Conservation (phyloP, 1,139 yeast species). For the Diutina siamensis region DNA sequence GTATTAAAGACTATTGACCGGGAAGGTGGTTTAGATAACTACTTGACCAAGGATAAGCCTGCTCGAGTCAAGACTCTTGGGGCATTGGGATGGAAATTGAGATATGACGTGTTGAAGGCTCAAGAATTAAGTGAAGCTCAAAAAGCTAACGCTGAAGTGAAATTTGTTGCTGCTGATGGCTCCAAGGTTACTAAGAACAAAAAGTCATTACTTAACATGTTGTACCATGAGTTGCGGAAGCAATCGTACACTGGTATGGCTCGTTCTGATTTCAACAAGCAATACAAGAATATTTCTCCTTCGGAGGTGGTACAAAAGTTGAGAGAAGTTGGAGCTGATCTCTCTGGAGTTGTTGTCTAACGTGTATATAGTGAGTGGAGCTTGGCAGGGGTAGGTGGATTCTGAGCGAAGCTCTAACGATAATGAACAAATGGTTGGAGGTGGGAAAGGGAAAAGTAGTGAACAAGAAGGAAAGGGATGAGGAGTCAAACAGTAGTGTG, state of each 20-base stretch:
- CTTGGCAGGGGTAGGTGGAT: too few species aligned
- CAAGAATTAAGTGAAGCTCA: slow-evolving; percentile 16
- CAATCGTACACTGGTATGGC: not conserved
- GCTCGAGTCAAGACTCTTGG: slow-evolving; percentile 91
- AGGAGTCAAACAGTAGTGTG: too few species aligned
- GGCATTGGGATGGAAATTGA: slow-evolving; percentile 79
- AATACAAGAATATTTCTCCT: slow-evolving; percentile 29
- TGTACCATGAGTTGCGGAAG: not conserved
- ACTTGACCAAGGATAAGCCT: slow-evolving; percentile 73
- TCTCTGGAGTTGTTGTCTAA: not conserved
- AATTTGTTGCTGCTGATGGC: not conserved
- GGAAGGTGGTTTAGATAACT: slow-evolving; percentile 91
- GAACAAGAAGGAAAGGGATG: too few species aligned
- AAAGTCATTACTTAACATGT: slow-evolving; percentile 2
- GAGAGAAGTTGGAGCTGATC: slow-evolving; percentile 8
- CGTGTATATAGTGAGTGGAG: not conserved
- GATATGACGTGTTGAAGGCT: slow-evolving; percentile 52
- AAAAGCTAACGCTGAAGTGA: not conserved
- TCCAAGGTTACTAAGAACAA: not conserved
- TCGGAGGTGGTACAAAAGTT: slow-evolving; percentile 32
- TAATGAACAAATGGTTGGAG: not conserved
- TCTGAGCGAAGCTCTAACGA: not conserved
- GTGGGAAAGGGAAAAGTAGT: too few species aligned
- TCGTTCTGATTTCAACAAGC: slow-evolving; percentile 32
- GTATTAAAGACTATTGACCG: slow-evolving; percentile 78